These are phyloP conservation scores for Tylopilus balloui DNA, from an alignment of 768 basidiomycete genomes.

Conservation along the genomic window DNA sequence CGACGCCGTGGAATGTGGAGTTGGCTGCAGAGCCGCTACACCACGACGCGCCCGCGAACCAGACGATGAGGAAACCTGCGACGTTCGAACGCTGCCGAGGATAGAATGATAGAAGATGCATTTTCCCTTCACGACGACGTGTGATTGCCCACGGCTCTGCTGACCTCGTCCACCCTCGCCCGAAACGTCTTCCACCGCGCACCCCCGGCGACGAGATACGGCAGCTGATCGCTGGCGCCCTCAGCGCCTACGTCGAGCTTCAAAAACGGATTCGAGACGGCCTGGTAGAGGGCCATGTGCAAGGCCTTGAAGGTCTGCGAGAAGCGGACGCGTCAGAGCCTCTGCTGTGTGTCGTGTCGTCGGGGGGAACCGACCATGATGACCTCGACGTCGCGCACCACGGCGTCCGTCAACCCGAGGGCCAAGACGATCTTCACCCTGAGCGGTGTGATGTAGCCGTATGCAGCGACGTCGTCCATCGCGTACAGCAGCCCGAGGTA, in stretches of 20 bases:
- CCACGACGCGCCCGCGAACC: slow-evolving; percentile 29
- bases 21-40: slow-evolving; percentile 23
- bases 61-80: too few relatives aligned
- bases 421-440: slow-evolving; percentile 85
- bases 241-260: slow-evolving; percentile 53
- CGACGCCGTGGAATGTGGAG: slow-evolving; percentile 17
- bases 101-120: background rate
- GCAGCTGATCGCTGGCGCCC: slow-evolving; percentile 45
- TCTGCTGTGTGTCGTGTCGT: background rate
- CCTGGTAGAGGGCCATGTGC: slow-evolving; percentile 81
- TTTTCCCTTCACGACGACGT: slow-evolving; percentile 19
- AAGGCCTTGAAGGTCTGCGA: slow-evolving; percentile 80
- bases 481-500: slow-evolving; percentile 83
- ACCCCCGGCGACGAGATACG: slow-evolving; percentile 56
- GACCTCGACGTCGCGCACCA: slow-evolving; percentile 78
- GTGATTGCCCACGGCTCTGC: slow-evolving; percentile 49
- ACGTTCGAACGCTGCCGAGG: too few relatives aligned
- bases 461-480: slow-evolving; percentile 92
- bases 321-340: background rate
- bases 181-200: slow-evolving; percentile 68
- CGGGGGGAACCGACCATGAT: slow-evolving; percentile 48
- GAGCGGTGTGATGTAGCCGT: slow-evolving; percentile 86
- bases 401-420: slow-evolving; percentile 72
- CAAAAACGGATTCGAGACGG: slow-evolving; percentile 85
- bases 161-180: slow-evolving; percentile 70